phyloP scores from a whole-genome alignment of 148 eudicot species.

The Nyssa sinensis region DNA sequence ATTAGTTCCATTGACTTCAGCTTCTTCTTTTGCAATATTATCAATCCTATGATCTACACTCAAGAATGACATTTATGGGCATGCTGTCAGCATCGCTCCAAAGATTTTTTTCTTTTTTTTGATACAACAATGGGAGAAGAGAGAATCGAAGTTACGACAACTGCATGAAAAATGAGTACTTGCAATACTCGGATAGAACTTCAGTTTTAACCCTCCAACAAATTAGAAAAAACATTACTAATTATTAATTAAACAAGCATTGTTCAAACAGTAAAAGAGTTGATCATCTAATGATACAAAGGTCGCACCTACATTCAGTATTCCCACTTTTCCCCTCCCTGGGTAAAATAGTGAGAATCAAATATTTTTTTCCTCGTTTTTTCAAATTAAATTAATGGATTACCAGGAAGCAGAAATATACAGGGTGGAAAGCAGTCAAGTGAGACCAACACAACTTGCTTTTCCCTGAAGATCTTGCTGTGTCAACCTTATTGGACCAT shows the following conservation, averaged over 20 bases:
- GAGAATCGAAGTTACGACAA: no score
- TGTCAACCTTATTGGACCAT: not conserved
- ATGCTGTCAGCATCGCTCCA: not conserved
- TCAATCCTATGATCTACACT: no score
- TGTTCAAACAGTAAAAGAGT: not conserved
- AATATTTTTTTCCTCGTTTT: not conserved
- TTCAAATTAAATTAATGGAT: not conserved
- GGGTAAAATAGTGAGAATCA: not conserved
- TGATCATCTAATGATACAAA: no score
- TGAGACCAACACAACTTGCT: not conserved
- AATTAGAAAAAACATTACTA: not conserved
- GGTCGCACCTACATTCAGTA: not conserved
- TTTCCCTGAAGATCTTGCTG: not conserved
- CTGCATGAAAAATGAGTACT: no score
- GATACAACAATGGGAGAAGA: no score
- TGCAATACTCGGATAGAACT: no score
- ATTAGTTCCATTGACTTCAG: not conserved
- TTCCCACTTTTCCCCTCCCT: not conserved
- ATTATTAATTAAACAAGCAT: not conserved
- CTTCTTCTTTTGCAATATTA: no score
- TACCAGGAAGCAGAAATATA: not conserved
- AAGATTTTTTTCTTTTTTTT: no score
- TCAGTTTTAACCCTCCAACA: no score
- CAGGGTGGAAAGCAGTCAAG: not conserved
- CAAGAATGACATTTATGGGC: not conserved